Conservation (phyloP, 2,329 filamentous ascomycete species). For the Helotiales sp. region DNA sequence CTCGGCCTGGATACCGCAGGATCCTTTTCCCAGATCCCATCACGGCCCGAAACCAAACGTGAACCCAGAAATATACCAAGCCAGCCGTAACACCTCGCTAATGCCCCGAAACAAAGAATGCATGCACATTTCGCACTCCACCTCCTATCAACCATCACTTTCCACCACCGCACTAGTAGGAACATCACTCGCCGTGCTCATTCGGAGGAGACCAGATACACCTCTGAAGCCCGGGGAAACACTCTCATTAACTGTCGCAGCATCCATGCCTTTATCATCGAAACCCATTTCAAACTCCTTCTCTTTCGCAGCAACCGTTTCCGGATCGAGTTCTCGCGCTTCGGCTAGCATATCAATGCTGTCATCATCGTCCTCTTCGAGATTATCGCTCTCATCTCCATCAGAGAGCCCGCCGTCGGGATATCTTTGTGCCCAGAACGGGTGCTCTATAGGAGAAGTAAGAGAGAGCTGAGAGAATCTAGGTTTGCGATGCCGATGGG, state of each 20-base stretch:
- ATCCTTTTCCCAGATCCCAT: not conserved
- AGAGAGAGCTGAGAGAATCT: not conserved
- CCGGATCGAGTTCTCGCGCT: constrained; percentile 27
- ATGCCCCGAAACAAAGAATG: too few relatives aligned
- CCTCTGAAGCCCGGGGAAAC: not conserved
- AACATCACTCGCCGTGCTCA: not conserved
- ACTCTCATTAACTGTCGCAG: constrained; percentile 26
- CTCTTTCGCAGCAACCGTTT: constrained; percentile 25
- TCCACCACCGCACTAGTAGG: not conserved
- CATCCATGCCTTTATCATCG: constrained; percentile 7
- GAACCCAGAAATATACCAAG: too few relatives aligned
- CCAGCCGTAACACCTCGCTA: constrained; percentile 6
- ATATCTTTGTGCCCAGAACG: not conserved
- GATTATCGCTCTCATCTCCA: constrained; percentile 15
- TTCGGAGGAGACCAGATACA: not conserved
- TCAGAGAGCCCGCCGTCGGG: constrained; percentile 6
- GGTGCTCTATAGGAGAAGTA: not conserved
- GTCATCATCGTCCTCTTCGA: constrained; percentile 26
- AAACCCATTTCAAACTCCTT: constrained; percentile 30
- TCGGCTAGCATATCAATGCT: constrained; percentile 36
- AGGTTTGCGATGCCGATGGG: constrained; percentile 10
- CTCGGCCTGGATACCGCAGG: not conserved
- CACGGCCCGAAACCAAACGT: too few relatives aligned
- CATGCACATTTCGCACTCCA: too few relatives aligned
- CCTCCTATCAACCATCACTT: not conserved